phyloP scores from a whole-genome alignment of 768 basidiomycete genomes.

The Amanita rimosa region DNA sequence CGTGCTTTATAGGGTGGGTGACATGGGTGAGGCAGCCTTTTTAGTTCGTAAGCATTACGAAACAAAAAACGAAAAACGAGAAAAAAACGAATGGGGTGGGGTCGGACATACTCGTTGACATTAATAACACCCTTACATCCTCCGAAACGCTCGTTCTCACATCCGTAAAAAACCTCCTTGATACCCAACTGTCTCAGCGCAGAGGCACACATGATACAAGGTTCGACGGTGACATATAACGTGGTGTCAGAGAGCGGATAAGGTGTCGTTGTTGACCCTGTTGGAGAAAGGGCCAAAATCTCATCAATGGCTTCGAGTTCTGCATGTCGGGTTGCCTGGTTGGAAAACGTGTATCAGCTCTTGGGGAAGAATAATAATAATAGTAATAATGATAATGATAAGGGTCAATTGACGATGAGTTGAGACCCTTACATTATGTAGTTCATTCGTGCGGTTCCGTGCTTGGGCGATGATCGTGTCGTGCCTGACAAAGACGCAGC shows the following conservation, averaged over 20 bases:
- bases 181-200: conserved; percentile 92
- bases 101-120: conserved; percentile 57
- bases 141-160: conserved; percentile 92
- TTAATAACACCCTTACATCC: conserved; percentile 92
- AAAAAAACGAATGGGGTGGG: too few species aligned
- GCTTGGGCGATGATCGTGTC: conserved; percentile 73
- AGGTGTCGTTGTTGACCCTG: conserved; percentile 17
- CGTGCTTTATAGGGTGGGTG: conserved; percentile 67
- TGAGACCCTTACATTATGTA: conserved; percentile 84
- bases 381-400: too few species aligned
- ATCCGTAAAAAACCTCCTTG: conserved; percentile 83
- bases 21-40: conserved; percentile 62
- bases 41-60: neutral
- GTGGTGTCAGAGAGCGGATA: conserved; percentile 72
- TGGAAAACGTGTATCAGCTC: conserved; percentile 2
- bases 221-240: conserved; percentile 97
- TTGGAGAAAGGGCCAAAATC: conserved; percentile 68
- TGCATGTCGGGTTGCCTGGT: conserved; percentile 94
- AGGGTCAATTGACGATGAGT: too few species aligned
- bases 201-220: conserved; percentile 98
- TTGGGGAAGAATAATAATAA: too few species aligned
- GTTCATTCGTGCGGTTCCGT: conserved; percentile 89
- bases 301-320: conserved; percentile 94
- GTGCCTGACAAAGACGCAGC: conserved; percentile 86
- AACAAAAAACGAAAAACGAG: too few species aligned